These are phyloP conservation scores for Daldinia concentrica DNA, from an alignment of 495 filamentous ascomycete species.

Conservation along the genomic window DNA sequence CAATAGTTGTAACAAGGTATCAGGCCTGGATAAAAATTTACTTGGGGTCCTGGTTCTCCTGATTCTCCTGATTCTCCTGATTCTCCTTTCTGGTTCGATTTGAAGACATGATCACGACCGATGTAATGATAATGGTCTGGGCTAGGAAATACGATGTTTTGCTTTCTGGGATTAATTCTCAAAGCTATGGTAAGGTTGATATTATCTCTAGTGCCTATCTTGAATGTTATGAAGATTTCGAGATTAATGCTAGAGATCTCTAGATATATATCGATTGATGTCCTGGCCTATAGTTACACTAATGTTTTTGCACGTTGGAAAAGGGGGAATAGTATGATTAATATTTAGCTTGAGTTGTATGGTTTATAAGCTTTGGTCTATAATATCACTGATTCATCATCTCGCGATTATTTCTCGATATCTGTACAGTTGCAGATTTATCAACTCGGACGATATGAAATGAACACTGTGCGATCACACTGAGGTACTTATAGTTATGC, in stretches of 20 bases:
- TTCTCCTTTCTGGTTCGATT: neutral
- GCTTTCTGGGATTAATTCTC: neutral
- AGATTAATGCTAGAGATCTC: neutral
- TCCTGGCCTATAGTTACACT: neutral
- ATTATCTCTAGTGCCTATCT: neutral
- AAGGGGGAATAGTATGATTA: neutral
- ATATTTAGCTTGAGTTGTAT: neutral
- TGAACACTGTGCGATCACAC: neutral
- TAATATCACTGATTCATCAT: neutral
- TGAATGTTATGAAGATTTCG: neutral
- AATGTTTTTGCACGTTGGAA: neutral
- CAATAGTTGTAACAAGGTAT: neutral
- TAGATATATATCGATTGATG: neutral
- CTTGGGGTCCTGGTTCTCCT: neutral
- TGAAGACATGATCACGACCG: neutral
- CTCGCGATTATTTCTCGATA: neutral
- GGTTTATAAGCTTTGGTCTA: neutral
- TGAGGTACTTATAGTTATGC: too few species aligned
- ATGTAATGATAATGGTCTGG: neutral
- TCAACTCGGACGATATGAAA: neutral
- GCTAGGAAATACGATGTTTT: neutral
- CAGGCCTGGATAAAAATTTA: neutral
- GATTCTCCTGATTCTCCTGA: too few species aligned
- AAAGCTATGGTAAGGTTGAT: neutral
- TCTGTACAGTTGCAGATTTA: neutral